phyloP scores from a whole-genome alignment of 2,329 filamentous ascomycete species.

The Sordariomycetes sp. region DNA sequence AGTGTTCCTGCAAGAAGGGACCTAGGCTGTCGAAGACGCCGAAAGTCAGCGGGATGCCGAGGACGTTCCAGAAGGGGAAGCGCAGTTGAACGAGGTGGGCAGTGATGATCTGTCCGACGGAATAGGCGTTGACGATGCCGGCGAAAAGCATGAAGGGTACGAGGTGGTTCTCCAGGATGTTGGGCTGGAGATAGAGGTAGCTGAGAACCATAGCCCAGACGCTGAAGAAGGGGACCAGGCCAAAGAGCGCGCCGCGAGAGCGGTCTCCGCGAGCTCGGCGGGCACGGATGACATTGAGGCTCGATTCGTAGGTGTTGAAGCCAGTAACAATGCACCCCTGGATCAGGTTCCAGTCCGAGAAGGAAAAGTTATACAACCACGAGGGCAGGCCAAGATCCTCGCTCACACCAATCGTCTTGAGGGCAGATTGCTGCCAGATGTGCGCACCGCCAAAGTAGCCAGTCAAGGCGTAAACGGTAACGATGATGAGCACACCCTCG shows the following conservation, averaged over 20 bases:
- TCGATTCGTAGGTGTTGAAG: constrained; percentile 74
- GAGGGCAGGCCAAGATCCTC: constrained; percentile 52
- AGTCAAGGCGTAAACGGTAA: constrained; percentile 73
- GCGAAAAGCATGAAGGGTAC: constrained; percentile 86
- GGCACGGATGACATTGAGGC: constrained; percentile 74
- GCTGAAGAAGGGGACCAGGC: constrained; percentile 70
- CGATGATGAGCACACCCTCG: constrained; percentile 82
- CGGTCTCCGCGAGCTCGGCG: constrained; percentile 66
- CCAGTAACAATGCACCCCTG: constrained; percentile 76
- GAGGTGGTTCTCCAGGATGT: constrained; percentile 72
- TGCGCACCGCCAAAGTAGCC: constrained; percentile 78
- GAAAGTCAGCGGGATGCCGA: constrained; percentile 67
- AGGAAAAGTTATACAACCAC: constrained; percentile 68
- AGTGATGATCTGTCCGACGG: constrained; percentile 90
- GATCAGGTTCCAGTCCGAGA: constrained; percentile 87
- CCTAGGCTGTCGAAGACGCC: constrained; percentile 77
- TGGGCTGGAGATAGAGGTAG: constrained; percentile 79
- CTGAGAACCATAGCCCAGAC: constrained; percentile 68
- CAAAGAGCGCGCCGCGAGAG: constrained; percentile 66
- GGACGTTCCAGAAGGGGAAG: constrained; percentile 87
- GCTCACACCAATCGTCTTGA: constrained; percentile 58
- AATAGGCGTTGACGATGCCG: constrained; percentile 87
- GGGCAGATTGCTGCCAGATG: constrained; percentile 85
- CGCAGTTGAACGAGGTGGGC: constrained; percentile 80
- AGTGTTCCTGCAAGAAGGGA: constrained; percentile 49